Percentiles rank a stretch among this genome's conserved stretches.
Conservation (phyloP, 805 yeast genomes). For the Wickerhamiella azymoides region DNA sequence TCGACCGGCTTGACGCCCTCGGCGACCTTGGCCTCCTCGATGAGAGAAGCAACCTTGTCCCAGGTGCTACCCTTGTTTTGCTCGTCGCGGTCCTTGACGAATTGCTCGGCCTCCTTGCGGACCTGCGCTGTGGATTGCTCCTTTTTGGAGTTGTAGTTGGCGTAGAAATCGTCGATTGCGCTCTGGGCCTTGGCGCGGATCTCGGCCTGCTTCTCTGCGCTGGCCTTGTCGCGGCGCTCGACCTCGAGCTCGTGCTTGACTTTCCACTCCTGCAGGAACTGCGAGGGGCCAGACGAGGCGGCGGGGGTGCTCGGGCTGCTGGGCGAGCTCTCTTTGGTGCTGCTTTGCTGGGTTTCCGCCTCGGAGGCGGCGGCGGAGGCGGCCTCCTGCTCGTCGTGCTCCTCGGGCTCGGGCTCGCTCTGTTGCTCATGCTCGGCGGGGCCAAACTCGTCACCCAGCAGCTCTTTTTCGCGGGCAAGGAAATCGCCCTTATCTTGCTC, state of each 20-base stretch:
- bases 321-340: slow-evolving; percentile 6
- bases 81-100: slow-evolving; percentile 59
- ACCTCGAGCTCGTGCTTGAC: slow-evolving; percentile 69
- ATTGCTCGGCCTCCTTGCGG: slow-evolving; percentile 53
- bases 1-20: slow-evolving; percentile 38
- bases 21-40: slow-evolving; percentile 31
- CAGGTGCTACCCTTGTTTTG: slow-evolving; percentile 35
- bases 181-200: slow-evolving; percentile 63
- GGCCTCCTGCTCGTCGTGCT: no score
- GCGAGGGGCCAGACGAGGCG: slow-evolving; percentile 33
- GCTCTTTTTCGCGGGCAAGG: slow-evolving; percentile 29
- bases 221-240: slow-evolving; percentile 60
- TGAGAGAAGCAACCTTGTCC: slow-evolving; percentile 44
- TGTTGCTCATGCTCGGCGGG: background rate
- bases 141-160: slow-evolving; percentile 72
- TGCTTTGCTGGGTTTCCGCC: slow-evolving; percentile 1
- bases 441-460: slow-evolving; percentile 27
- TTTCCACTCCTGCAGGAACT: slow-evolving; percentile 63
- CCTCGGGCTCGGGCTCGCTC: background rate
- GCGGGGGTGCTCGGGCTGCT: slow-evolving; percentile 16
- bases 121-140: slow-evolving; percentile 53
- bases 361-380: background rate
- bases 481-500: slow-evolving; percentile 26
- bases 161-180: slow-evolving; percentile 84
- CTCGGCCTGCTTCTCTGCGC: slow-evolving; percentile 47